phyloP scores from a whole-genome alignment of 805 yeast species.

The Starmerella potacharoeniae region DNA sequence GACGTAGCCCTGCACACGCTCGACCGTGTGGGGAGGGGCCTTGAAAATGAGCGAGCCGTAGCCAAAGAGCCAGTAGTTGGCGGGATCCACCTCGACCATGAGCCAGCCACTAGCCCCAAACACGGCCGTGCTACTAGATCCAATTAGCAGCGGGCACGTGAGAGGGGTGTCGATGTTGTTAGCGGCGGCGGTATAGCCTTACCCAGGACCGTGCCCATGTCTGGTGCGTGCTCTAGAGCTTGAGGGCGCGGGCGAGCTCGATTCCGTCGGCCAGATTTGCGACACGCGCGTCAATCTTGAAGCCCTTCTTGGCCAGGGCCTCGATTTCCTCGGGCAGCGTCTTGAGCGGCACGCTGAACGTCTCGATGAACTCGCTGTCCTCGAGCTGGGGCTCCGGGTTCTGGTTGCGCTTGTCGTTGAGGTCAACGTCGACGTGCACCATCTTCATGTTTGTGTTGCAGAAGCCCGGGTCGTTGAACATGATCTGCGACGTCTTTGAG shows the following conservation, averaged over 20 bases:
- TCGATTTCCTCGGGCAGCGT: slow-evolving; percentile 45
- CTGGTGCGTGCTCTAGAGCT: not conserved
- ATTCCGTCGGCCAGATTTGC: slow-evolving; percentile 80
- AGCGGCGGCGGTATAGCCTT: not conserved
- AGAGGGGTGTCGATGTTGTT: not conserved
- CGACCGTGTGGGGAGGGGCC: slow-evolving; percentile 66
- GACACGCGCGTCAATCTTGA: slow-evolving; percentile 73
- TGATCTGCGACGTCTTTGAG: slow-evolving; percentile 35
- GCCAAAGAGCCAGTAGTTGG: slow-evolving; percentile 61
- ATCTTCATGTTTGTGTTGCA: slow-evolving; percentile 78
- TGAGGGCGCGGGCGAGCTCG: slow-evolving; percentile 35
- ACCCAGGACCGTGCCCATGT: not conserved
- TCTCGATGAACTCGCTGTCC: slow-evolving; percentile 85
- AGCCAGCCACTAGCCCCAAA: not conserved
- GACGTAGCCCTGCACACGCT: slow-evolving; percentile 59
- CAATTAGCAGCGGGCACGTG: not conserved
- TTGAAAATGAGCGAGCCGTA: slow-evolving; percentile 83
- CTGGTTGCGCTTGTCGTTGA: slow-evolving; percentile 48
- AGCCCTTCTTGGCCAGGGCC: slow-evolving; percentile 51
- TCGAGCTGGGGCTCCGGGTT: slow-evolving; percentile 56
- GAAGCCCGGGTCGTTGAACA: slow-evolving; percentile 76
- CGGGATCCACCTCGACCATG: slow-evolving; percentile 13
- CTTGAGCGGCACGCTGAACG: slow-evolving; percentile 54
- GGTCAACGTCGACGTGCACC: slow-evolving; percentile 68
- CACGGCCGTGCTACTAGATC: too few relatives aligned